Percentiles rank a stretch among this genome's conserved stretches.
Conservation (phyloP, 768 basidiomycete genomes). For the Macrolepiota fuliginosa region DNA sequence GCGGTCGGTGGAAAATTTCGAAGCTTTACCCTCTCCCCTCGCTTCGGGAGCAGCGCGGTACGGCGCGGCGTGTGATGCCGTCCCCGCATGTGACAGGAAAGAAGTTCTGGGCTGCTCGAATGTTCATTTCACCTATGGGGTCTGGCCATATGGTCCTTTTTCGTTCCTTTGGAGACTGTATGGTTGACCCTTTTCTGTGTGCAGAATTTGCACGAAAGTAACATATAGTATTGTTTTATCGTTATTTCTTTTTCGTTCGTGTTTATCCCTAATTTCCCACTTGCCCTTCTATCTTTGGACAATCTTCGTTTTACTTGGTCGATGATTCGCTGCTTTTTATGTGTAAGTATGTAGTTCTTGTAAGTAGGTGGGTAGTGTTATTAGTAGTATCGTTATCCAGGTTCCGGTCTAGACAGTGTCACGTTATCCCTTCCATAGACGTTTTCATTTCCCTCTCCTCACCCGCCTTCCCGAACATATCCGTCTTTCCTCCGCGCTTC, state of each 20-base stretch:
- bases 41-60: background rate
- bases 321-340: background rate
- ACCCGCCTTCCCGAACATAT: background rate
- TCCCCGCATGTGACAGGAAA: background rate
- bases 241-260: no score
- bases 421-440: background rate
- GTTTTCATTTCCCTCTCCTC: background rate
- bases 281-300: background rate
- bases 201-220: background rate
- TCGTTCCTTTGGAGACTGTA: background rate
- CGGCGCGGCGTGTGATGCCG: background rate
- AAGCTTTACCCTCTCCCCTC: background rate
- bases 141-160: background rate
- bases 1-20: background rate
- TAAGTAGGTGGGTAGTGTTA: background rate
- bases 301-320: background rate
- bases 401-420: background rate
- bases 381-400: background rate
- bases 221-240: background rate
- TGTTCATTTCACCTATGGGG: background rate
- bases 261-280: background rate
- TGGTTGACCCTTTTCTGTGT: background rate
- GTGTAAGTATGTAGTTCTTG: background rate
- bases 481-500: background rate
- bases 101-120: background rate